Evolutionary conservation across 2,329 filamentous ascomycete genomes (phyloP), one percentile per base, ranked within the genome.

Genomic region (Beauveria asiatica): DNA sequence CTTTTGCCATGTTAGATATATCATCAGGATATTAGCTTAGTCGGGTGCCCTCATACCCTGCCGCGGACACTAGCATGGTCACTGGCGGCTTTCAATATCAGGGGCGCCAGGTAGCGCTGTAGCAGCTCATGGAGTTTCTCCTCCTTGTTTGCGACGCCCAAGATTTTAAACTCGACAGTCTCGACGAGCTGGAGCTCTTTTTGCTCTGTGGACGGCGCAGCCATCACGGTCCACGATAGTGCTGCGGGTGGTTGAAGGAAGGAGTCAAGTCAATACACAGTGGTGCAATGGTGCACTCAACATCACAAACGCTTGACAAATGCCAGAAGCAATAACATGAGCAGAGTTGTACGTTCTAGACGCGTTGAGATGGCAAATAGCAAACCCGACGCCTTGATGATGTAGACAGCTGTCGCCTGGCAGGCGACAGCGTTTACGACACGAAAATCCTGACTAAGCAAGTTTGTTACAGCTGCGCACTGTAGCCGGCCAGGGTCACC

Each of bases 21-120:
- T 25, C 10, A 45, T 25, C 10, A 37, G 16, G 17, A 1, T 27
- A 27, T 51, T 58, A 30, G 33, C 25, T 6, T 11, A 16, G 30
- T 25, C 8, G 4, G 9, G 10, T 16, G 6, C 16, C 33, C 21
- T 63, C 70, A 64, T 70, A 86, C 85, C 76, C 93, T 94, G 67
- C 87, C 87, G 67, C 93, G 84, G 30, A 97, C 94, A 49, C 85
- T 80, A 55, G 85, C 81, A 74, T 92, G 84, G 25, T 91, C 88
- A 52, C 92, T 97, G 37, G 82, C 86, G 37, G 95, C 85, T 71
- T 97, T 97, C 61, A 97, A 80, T 3, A 99, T 81, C 11, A 97
- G 76, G 0, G 93, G 88, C 3, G 89, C 78, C 27, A 99, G 79
- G 69, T 93, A 97, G 46, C 83, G 86, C 68, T 88, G 85, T 19